Conservation (phyloP, 2,329 filamentous ascomycete genomes). For the Colletotrichum incanum region DNA sequence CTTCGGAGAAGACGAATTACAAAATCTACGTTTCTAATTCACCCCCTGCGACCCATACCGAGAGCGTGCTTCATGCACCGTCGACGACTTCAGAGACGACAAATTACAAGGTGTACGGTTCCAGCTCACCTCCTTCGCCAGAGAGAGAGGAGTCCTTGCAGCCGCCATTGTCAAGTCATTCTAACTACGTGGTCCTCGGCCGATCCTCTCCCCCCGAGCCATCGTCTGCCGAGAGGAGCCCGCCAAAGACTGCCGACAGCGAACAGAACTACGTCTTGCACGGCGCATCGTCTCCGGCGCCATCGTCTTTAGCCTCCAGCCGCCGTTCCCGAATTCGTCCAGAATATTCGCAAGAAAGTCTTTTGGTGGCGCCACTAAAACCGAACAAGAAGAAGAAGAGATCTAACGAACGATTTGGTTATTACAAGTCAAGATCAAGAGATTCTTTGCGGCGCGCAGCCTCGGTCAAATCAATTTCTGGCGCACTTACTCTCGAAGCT, state of each 20-base stretch:
- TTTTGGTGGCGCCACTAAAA: slow-evolving; percentile 70
- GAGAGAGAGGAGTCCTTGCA: slow-evolving; percentile 58
- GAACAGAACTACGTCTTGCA: slow-evolving; percentile 70
- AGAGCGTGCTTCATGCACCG: slow-evolving; percentile 52
- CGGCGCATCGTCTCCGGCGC: slow-evolving; percentile 59
- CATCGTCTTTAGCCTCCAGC: slow-evolving; percentile 55
- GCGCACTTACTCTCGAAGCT: slow-evolving; percentile 66
- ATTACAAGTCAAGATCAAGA: slow-evolving; percentile 66
- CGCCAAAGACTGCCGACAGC: slow-evolving; percentile 55
- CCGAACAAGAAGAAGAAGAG: slow-evolving; percentile 61
- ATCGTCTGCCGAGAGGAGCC: slow-evolving; percentile 55
- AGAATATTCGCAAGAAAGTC: slow-evolving; percentile 74
- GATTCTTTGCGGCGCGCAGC: slow-evolving; percentile 66
- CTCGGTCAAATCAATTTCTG: slow-evolving; percentile 71
- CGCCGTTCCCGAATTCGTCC: slow-evolving; percentile 53
- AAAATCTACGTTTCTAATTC: slow-evolving; percentile 67
- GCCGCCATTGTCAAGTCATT: slow-evolving; percentile 59
- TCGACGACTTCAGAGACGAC: slow-evolving; percentile 66
- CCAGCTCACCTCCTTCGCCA: slow-evolving; percentile 60
- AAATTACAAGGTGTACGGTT: slow-evolving; percentile 70
- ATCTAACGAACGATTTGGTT: slow-evolving; percentile 65
- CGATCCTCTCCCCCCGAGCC: slow-evolving; percentile 65
- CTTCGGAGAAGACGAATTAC: slow-evolving; percentile 70
- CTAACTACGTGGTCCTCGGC: slow-evolving; percentile 68
- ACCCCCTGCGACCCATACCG: slow-evolving; percentile 56